These are phyloP conservation scores for Butyriboletus loyo DNA, from an alignment of 768 basidiomycete genomes.

Conservation along the genomic window DNA sequence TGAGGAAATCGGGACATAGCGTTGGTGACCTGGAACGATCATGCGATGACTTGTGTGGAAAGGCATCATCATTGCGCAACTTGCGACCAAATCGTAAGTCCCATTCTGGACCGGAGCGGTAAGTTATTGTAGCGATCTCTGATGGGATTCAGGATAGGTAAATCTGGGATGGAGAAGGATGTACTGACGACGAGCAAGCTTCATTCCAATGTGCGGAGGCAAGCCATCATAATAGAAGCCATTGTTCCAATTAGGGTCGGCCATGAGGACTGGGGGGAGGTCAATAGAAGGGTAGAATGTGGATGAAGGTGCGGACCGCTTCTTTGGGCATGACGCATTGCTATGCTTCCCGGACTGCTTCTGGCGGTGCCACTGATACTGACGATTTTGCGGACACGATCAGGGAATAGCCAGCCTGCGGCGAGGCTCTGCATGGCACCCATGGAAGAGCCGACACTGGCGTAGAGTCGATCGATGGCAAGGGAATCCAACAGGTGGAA, in stretches of 20 bases:
- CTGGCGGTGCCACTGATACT: slow-evolving; percentile 95
- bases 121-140: slow-evolving; percentile 99
- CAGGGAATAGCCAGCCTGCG: slow-evolving; percentile 88
- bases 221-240: slow-evolving; percentile 95
- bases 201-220: slow-evolving; percentile 99
- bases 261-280: slow-evolving; percentile 79
- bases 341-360: slow-evolving; percentile 87
- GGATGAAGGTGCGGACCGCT: slow-evolving; percentile 58
- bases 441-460: slow-evolving; percentile 94
- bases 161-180: neutral
- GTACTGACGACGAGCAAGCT: slow-evolving; percentile 88
- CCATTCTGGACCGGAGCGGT: slow-evolving; percentile 99
- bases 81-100: slow-evolving; percentile 94
- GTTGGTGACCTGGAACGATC: slow-evolving; percentile 49
- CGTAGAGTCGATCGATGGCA: slow-evolving; percentile 81
- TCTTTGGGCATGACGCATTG: slow-evolving; percentile 94
- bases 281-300: neutral
- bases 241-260: slow-evolving; percentile 98
- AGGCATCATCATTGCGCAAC: slow-evolving; percentile 37
- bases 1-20: slow-evolving; percentile 94
- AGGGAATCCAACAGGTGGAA: slow-evolving; percentile 82
- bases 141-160: neutral
- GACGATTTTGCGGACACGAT: slow-evolving; percentile 84
- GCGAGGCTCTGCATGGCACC: slow-evolving; percentile 98
- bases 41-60: neutral